A percentile compares a stretch with the other conserved stretches of the same genome.
phyloP scores from a whole-genome alignment of 1,284 basidiomycete genomes.

The Trametes pubescens region DNA sequence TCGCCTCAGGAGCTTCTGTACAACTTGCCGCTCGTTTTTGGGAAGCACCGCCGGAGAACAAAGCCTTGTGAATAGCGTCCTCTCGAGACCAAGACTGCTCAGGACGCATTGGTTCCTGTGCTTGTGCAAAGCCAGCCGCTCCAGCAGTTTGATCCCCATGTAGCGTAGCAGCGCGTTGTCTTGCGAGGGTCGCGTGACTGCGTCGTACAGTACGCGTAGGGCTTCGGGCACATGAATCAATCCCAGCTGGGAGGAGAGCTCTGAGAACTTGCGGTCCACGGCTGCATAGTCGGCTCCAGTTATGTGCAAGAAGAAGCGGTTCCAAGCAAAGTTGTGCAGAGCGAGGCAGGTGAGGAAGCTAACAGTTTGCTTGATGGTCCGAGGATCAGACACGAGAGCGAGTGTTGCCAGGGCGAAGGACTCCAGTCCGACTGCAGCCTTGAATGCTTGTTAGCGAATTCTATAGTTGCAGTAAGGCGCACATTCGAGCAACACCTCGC shows the following conservation, averaged over 20 bases:
- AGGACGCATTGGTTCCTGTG: constrained; percentile 76
- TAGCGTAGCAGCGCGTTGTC: constrained; percentile 49
- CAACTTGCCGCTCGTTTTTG: constrained; percentile 57
- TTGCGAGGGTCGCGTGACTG: constrained; percentile 43
- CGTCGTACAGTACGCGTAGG: constrained; percentile 61
- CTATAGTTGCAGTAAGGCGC: too few species aligned
- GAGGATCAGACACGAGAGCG: constrained; percentile 55
- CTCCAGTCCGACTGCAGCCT: constrained; percentile 74
- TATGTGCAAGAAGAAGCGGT: constrained; percentile 58
- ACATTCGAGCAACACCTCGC: too few species aligned
- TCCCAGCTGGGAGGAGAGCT: constrained; percentile 53
- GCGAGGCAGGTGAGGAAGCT: constrained; percentile 72
- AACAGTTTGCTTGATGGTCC: constrained; percentile 59
- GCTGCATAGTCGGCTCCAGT: constrained; percentile 41
- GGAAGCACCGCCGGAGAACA: constrained; percentile 42
- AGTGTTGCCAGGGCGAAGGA: constrained; percentile 64
- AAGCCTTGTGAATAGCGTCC: constrained; percentile 56
- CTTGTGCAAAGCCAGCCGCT: constrained; percentile 61
- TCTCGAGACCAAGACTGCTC: constrained; percentile 62
- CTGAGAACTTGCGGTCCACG: constrained; percentile 46
- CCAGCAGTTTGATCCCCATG: constrained; percentile 65
- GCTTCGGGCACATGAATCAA: constrained; percentile 64
- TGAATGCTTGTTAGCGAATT: neutral
- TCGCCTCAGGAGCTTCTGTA: constrained; percentile 67
- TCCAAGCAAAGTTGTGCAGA: constrained; percentile 65